Conservation (phyloP, 2,329 filamentous ascomycete species). For the Ilyonectria robusta region DNA sequence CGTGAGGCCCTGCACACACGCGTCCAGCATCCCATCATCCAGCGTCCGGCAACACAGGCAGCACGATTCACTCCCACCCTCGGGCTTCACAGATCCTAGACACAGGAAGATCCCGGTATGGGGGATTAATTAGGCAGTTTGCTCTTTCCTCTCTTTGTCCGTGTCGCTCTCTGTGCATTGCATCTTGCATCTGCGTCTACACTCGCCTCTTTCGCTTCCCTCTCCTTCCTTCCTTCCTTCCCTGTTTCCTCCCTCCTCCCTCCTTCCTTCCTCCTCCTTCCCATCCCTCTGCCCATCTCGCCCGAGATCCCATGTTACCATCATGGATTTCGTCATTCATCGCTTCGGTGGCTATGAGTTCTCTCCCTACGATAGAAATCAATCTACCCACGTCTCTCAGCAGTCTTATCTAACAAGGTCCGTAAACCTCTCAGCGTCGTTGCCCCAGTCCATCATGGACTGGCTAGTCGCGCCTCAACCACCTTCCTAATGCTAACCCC, state of each 20-base stretch:
- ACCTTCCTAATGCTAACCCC: slow-evolving; percentile 21
- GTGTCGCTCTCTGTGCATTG: not conserved
- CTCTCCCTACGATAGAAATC: slow-evolving; percentile 45
- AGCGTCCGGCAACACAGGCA: slow-evolving; percentile 3
- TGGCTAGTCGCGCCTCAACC: not conserved
- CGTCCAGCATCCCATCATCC: not conserved
- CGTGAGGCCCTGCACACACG: not conserved
- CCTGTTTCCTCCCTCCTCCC: not conserved
- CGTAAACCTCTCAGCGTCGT: slow-evolving; percentile 16
- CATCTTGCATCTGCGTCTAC: slow-evolving; percentile 10
- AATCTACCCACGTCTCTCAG: slow-evolving; percentile 33
- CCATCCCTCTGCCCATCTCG: not conserved
- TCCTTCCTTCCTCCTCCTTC: not conserved
- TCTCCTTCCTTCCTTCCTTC: slow-evolving; percentile 6
- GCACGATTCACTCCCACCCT: slow-evolving; percentile 3
- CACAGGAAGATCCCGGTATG: slow-evolving; percentile 17
- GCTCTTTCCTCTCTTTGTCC: slow-evolving; percentile 16
- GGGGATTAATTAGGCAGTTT: slow-evolving; percentile 18
- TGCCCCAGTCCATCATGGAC: not conserved
- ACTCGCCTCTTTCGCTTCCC: not conserved
- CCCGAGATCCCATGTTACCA: slow-evolving; percentile 37
- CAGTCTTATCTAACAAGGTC: slow-evolving; percentile 36
- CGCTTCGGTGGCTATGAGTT: slow-evolving; percentile 50
- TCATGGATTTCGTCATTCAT: slow-evolving; percentile 52
- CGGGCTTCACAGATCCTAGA: not conserved